Conservation (phyloP, 2,329 filamentous ascomycete species). For the Meredithiella fracta region DNA sequence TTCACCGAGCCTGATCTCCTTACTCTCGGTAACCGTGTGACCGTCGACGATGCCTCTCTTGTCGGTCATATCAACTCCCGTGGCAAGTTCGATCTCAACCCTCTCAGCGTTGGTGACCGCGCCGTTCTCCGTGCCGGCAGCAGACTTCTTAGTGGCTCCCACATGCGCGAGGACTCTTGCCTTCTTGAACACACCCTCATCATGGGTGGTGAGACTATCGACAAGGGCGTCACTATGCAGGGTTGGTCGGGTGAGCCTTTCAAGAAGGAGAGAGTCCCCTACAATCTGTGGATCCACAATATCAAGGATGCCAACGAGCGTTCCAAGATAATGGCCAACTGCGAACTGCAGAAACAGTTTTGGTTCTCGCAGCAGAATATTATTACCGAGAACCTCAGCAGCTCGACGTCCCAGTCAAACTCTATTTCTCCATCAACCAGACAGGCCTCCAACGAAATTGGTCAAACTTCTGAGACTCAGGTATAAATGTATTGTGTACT, state of each 20-base stretch:
- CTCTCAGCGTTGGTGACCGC: constrained; percentile 31
- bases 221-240: constrained; percentile 33
- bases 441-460: neutral
- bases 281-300: neutral
- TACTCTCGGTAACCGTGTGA: constrained; percentile 34
- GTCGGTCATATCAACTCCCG: constrained; percentile 41
- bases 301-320: neutral
- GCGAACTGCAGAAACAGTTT: neutral
- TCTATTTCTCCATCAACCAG: no score
- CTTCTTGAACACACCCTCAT: constrained; percentile 41
- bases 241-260: constrained; percentile 37
- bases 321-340: neutral
- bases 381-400: neutral
- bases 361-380: neutral
- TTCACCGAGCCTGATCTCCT: constrained; percentile 43
- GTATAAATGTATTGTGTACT: neutral
- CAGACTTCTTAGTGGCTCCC: constrained; percentile 34
- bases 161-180: constrained; percentile 35
- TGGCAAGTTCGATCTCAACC: constrained; percentile 39
- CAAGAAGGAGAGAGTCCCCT: constrained; percentile 16
- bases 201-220: constrained; percentile 39
- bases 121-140: constrained; percentile 36
- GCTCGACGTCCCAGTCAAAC: neutral
- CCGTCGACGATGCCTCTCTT: constrained; percentile 38
- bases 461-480: neutral